Evolutionary conservation across 257 asterid species (phyloP).

Genomic region (Catharanthus roseus): DNA sequence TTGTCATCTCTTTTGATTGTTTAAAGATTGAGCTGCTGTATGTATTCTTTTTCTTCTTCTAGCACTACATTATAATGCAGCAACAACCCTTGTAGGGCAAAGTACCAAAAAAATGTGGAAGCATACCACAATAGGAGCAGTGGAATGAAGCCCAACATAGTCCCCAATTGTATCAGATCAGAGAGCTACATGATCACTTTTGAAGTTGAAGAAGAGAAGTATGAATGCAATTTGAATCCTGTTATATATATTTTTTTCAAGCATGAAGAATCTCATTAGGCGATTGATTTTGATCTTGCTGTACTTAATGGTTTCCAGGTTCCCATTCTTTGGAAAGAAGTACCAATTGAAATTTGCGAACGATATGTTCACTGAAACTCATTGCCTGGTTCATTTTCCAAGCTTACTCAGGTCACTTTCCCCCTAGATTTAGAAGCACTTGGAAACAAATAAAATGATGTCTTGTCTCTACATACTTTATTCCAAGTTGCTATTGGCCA

Average conservation of each 20-base stretch:
- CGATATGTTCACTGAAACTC: constrained; percentile 67
- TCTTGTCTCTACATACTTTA: neutral
- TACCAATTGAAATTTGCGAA: constrained; percentile 89
- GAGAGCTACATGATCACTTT: constrained; percentile 92
- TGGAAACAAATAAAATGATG: neutral
- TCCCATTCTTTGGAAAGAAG: constrained; percentile 91
- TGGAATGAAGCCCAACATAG: constrained; percentile 74
- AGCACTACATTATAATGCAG: constrained; percentile 5
- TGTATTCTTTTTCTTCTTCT: neutral
- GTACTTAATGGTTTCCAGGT: constrained; percentile 44
- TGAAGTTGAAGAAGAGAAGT: constrained; percentile 99
- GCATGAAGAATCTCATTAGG: constrained; percentile 16
- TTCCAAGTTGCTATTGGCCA: neutral
- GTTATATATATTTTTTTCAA: constrained; percentile 10
- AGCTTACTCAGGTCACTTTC: constrained; percentile 75
- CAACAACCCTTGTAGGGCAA: constrained; percentile 57
- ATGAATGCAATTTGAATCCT: constrained; percentile 19
- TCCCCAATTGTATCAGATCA: constrained; percentile 90
- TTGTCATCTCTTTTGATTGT: neutral
- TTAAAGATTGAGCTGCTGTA: neutral
- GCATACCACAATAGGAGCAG: constrained; percentile 81
- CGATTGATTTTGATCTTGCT: constrained; percentile 22
- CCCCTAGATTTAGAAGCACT: neutral
- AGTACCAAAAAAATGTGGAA: constrained; percentile 97
- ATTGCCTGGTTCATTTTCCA: constrained; percentile 92